A percentile compares a stretch with the other conserved stretches of the same genome.
phyloP scores from a whole-genome alignment of 2,329 filamentous ascomycete species.

The Trichoderma sp. region DNA sequence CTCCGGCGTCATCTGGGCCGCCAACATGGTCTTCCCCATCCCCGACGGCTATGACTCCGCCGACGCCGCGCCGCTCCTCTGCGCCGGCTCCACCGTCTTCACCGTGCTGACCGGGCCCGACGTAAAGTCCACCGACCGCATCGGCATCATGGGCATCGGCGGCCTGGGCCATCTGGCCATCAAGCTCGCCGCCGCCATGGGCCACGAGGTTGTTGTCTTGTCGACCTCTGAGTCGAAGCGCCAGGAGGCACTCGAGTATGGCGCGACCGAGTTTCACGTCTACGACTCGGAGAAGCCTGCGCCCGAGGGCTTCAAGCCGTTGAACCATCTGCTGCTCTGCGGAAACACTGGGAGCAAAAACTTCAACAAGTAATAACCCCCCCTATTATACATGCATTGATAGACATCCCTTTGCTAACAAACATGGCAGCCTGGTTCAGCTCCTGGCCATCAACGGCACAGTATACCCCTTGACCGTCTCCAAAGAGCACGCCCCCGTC shows the following conservation, averaged over 20 bases:
- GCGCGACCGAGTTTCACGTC: slow-evolving; percentile 1
- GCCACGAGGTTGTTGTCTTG: background rate
- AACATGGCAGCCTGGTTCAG: background rate
- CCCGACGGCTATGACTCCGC: slow-evolving; percentile 9
- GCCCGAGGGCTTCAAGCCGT: background rate
- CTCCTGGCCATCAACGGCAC: background rate
- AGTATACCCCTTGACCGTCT: slow-evolving; percentile 1
- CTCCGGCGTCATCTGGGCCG: slow-evolving; percentile 1
- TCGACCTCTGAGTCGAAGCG: slow-evolving; percentile 6
- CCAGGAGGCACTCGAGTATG: background rate
- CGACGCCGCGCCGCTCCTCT: slow-evolving; percentile 1
- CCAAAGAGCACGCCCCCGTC: background rate
- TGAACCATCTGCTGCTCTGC: slow-evolving; percentile 1
- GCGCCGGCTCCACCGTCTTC: slow-evolving; percentile 1
- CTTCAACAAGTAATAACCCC: background rate
- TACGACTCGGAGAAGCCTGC: slow-evolving; percentile 7
- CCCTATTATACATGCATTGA: too few relatives aligned
- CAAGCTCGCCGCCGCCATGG: slow-evolving; percentile 8
- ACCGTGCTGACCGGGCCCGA: background rate
- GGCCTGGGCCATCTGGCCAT: slow-evolving; percentile 10
- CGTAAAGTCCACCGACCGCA: background rate
- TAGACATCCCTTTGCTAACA: background rate
- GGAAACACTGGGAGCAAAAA: slow-evolving; percentile 2
- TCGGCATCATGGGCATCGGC: slow-evolving; percentile 10
- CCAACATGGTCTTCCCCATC: slow-evolving; percentile 9